Conservation (phyloP, 805 yeast genomes). For the Wickerhamomyces mucosus region DNA sequence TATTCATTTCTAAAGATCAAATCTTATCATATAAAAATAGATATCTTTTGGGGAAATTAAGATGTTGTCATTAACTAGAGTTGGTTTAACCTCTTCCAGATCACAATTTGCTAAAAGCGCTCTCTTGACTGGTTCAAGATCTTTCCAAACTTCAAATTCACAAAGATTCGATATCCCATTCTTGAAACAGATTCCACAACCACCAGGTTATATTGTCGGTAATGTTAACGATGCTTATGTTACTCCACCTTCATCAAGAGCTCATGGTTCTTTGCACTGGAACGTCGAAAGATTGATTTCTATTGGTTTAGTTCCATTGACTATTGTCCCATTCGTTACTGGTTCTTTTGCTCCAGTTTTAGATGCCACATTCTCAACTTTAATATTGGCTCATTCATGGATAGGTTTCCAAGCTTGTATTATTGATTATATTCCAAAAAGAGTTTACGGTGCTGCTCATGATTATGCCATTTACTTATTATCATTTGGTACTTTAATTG, state of each 20-base stretch:
- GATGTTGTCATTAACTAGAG: slow-evolving; percentile 5
- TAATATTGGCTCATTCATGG: slow-evolving; percentile 68
- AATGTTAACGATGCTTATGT: slow-evolving; percentile 83
- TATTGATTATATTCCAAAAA: slow-evolving; percentile 80
- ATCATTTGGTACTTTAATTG: slow-evolving; percentile 59
- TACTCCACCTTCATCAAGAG: slow-evolving; percentile 50
- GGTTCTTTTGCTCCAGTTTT: slow-evolving; percentile 62
- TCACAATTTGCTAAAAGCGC: slow-evolving; percentile 2
- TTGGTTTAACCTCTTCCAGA: slow-evolving; percentile 6
- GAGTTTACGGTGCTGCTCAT: slow-evolving; percentile 78
- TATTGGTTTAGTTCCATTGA: slow-evolving; percentile 65
- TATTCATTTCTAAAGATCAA: too few relatives aligned
- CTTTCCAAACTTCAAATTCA: slow-evolving; percentile 20
- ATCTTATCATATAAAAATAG: too few relatives aligned
- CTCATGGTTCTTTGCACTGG: slow-evolving; percentile 92
- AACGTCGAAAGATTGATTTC: slow-evolving; percentile 71
- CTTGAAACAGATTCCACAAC: slow-evolving; percentile 60
- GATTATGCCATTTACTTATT: slow-evolving; percentile 58
- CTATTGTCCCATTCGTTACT: slow-evolving; percentile 63
- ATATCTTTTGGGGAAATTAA: too few relatives aligned
- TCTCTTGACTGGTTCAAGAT: neutral
- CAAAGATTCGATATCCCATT: slow-evolving; percentile 33
- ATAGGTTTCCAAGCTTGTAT: slow-evolving; percentile 88
- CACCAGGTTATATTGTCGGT: slow-evolving; percentile 88
- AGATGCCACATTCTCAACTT: slow-evolving; percentile 62